Percentiles rank a stretch among this genome's conserved stretches.
Conservation (phyloP, 2,329 filamentous ascomycete genomes). For the Coccinonectria pachysandricola region DNA sequence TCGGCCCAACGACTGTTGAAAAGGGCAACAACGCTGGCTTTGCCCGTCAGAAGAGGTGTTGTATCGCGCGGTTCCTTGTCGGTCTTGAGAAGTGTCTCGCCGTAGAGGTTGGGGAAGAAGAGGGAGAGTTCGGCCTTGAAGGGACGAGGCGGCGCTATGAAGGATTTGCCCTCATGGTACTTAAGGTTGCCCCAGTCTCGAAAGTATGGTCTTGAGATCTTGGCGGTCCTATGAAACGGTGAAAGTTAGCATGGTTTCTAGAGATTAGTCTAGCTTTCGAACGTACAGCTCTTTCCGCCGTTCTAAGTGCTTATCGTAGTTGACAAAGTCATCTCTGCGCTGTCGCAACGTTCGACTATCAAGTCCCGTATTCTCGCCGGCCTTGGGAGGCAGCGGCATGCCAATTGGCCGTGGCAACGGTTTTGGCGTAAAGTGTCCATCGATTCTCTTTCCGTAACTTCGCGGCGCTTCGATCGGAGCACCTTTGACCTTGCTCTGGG, state of each 20-base stretch:
- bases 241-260: constrained; percentile 4
- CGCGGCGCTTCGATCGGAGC: constrained; percentile 48
- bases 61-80: constrained; percentile 51
- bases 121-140: constrained; percentile 76
- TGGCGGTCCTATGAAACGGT: constrained; percentile 45
- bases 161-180: constrained; percentile 82
- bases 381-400: constrained; percentile 58
- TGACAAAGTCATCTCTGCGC: constrained; percentile 67
- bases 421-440: constrained; percentile 45
- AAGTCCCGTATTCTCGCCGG: constrained; percentile 73
- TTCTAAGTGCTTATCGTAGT: constrained; percentile 75
- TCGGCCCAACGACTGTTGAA: constrained; percentile 83
- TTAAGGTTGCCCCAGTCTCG: constrained; percentile 85
- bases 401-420: constrained; percentile 69
- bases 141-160: constrained; percentile 71
- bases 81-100: constrained; percentile 59
- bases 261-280: constrained; percentile 3
- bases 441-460: constrained; percentile 45
- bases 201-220: constrained; percentile 84
- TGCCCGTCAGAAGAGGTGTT: constrained; percentile 62
- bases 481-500: constrained; percentile 29
- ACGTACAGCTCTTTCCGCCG: constrained; percentile 64
- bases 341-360: constrained; percentile 58
- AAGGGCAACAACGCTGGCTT: constrained; percentile 67
- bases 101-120: constrained; percentile 88